A percentile compares a stretch with the other conserved stretches of the same genome.
phyloP scores from a whole-genome alignment of 140 eudicot genomes.

The Stevia rebaudiana region DNA sequence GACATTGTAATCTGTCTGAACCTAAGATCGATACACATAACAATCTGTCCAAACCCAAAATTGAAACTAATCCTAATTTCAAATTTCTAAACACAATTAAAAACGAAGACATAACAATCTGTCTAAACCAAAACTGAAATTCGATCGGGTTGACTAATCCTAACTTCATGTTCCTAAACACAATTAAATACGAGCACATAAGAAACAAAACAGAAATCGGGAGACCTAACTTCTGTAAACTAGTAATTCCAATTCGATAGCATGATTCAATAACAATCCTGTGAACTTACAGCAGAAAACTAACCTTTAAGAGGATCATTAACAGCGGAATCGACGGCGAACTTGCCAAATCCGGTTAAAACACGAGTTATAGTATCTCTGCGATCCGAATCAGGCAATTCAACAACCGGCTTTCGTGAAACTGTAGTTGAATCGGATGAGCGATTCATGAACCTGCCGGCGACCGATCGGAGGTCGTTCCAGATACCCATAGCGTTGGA shows the following conservation, averaged over 20 bases:
- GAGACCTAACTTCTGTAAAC: neutral
- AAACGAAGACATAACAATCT: neutral
- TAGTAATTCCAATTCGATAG: neutral
- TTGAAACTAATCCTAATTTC: neutral
- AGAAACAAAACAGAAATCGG: neutral
- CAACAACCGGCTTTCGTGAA: slow-evolving; percentile 18
- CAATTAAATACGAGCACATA: neutral
- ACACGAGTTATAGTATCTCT: slow-evolving; percentile 47
- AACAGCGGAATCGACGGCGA: slow-evolving; percentile 64
- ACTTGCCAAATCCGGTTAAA: slow-evolving; percentile 43
- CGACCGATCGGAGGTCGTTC: slow-evolving; percentile 41
- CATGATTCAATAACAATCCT: neutral
- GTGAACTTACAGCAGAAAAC: neutral
- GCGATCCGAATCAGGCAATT: slow-evolving; percentile 42
- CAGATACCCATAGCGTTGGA: slow-evolving; percentile 36
- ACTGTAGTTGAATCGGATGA: slow-evolving; percentile 20
- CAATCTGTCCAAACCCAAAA: neutral
- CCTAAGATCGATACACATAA: neutral
- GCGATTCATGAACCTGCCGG: slow-evolving; percentile 22
- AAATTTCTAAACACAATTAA: neutral
- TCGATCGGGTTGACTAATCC: neutral
- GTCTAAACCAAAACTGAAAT: neutral
- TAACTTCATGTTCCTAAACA: slow-evolving; percentile 1
- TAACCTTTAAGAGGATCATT: slow-evolving; percentile 51
- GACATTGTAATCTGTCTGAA: too few relatives aligned